Conservation (phyloP, 768 basidiomycete species). For the Kwoniella dendrophila region DNA sequence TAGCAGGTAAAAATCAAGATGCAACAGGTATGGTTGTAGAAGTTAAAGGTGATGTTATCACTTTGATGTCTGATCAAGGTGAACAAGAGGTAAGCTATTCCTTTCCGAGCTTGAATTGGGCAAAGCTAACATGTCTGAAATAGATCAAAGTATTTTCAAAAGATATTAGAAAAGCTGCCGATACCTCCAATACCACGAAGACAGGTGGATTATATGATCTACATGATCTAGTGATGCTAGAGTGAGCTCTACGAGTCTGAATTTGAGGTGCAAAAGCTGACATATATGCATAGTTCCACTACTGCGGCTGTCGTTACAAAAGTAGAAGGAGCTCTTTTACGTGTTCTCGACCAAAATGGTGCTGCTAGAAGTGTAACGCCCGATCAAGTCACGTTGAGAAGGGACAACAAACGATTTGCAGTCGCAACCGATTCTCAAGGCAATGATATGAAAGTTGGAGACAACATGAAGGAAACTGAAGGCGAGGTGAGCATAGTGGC, state of each 20-base stretch:
- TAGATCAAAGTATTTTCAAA: conserved; percentile 96
- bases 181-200: conserved; percentile 89
- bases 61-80: conserved; percentile 95
- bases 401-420: conserved; percentile 71
- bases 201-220: conserved; percentile 90
- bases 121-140: conserved; percentile 14
- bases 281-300: conserved; percentile 64
- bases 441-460: conserved; percentile 80
- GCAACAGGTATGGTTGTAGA: conserved; percentile 96
- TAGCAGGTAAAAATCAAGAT: conserved; percentile 89
- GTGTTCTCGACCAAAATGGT: conserved; percentile 91
- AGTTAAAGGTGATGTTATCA: conserved; percentile 78
- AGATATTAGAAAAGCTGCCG: conserved; percentile 94
- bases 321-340: conserved; percentile 93
- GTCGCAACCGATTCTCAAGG: conserved; percentile 89
- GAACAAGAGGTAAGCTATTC: conserved; percentile 76
- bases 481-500: conserved; percentile 67
- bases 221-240: conserved; percentile 94
- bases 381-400: conserved; percentile 89
- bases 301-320: conserved; percentile 97
- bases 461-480: conserved; percentile 88
- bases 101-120: not conserved
- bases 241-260: conserved; percentile 63
- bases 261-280: conserved; percentile 13
- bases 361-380: conserved; percentile 86